Evolutionary conservation across 352 stramenopile species (phyloP).

Genomic region (Pythium oligandrum): DNA sequence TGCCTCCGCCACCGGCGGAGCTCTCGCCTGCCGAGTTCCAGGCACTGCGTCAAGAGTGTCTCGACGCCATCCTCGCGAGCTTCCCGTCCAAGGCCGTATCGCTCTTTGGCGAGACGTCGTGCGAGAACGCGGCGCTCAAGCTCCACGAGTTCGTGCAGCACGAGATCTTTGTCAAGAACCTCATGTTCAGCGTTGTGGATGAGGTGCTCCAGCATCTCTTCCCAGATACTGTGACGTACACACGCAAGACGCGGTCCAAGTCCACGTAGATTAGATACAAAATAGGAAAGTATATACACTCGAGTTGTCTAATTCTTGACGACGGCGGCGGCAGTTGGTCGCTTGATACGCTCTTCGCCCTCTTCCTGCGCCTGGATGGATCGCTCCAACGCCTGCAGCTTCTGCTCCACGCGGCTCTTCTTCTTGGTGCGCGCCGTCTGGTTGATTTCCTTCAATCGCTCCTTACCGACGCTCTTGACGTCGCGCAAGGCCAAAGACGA

Average conservation of each 20-base stretch:
- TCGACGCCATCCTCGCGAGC: slow-evolving; percentile 67
- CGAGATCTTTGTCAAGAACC: slow-evolving; percentile 84
- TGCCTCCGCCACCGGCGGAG: slow-evolving; percentile 3
- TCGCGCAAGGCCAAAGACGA: slow-evolving; percentile 53
- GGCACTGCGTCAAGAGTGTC: slow-evolving; percentile 46
- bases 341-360: slow-evolving; percentile 30
- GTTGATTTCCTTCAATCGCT: slow-evolving; percentile 85
- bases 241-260: slow-evolving; percentile 23
- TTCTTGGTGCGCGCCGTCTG: slow-evolving; percentile 77
- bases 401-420: slow-evolving; percentile 80
- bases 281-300: no score
- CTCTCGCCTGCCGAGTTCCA: slow-evolving; percentile 39
- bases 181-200: slow-evolving; percentile 76
- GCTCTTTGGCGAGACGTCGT: slow-evolving; percentile 73
- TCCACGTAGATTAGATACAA: not conserved
- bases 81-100: slow-evolving; percentile 69
- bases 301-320: slow-evolving; percentile 9
- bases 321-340: slow-evolving; percentile 15
- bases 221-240: slow-evolving; percentile 50
- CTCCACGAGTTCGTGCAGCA: slow-evolving; percentile 86
- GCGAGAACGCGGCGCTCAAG: slow-evolving; percentile 73
- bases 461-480: slow-evolving; percentile 68
- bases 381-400: slow-evolving; percentile 66
- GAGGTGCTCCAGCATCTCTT: slow-evolving; percentile 77
- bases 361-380: slow-evolving; percentile 81